Base-by-base conservation (phyloP, 2,329 filamentous ascomycete genomes). In the Microdochium trichocladiopsis region DNA sequence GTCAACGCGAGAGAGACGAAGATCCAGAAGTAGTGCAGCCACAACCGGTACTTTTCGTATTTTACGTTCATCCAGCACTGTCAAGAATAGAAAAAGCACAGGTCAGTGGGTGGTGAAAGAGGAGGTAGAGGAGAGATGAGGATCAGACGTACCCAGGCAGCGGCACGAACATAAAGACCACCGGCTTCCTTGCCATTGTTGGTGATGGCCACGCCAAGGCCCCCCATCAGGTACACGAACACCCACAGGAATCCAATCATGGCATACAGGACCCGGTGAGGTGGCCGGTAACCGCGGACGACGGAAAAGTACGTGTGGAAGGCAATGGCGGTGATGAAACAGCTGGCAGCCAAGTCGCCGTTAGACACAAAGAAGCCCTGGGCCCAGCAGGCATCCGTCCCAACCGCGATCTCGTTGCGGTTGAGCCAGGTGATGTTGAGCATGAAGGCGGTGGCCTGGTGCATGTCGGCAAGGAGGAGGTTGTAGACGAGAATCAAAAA, bases 401-500 rank as follows among this genome's bases (percentile, higher is more conserved):
- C 73, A 1, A 83, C 79, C 1, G 75, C 60, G 16, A 88, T 76
- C 0, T 69, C 72, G 62, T 85, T 72, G 14, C 70, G 63, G 1
- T 67, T 64, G 4, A 87, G 69, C 78, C 84, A 86, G 33, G 77
- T 69, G 3, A 77, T 75, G 55, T 84, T 87, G 49, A 88, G 70
- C 45, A 85, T 60, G 61, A 88, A 89, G 3, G 83, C 80, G 1
- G 80, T 63, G 8, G 81, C 75, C 60, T 88, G 86, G 60, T 85
- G 80, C 52, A 87, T 75, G 58, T 89, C 86, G 53, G 86, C 84
- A 22, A 86, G 67, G 4, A 89, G 70, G 0, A 89, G 75, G 62
- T 88, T 88, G 63, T 86, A 80, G 53, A 88, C 84, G 4, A 89
- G 72, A 0, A 88, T 71, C 25, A 88, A 74, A 60, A 88, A 86